These are phyloP conservation scores for Nepenthes mirabilis DNA, from an alignment of 148 eudicot species.

Conservation along the genomic window DNA sequence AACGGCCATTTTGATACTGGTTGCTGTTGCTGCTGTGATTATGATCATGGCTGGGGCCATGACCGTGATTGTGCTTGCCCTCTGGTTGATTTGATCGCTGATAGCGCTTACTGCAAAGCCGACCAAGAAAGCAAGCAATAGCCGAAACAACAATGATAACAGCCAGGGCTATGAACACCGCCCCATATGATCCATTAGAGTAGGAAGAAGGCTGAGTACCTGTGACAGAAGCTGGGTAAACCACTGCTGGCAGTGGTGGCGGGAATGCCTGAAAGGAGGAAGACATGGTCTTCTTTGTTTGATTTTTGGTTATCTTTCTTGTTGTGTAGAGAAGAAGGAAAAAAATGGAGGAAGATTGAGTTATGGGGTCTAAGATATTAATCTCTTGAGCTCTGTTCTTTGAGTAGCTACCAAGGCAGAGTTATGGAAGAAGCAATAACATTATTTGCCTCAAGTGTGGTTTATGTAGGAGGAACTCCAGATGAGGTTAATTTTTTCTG, in stretches of 20 bases:
- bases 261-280: conserved; percentile 17
- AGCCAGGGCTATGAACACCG: conserved; percentile 8
- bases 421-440: conserved; percentile 11
- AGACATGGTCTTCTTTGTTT: conserved; percentile 12
- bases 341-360: not conserved
- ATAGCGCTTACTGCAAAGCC: conserved; percentile 39
- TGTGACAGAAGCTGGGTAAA: conserved; percentile 32
- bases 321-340: no score
- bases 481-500: not conserved
- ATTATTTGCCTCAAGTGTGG: not conserved
- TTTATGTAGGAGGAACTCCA: conserved; percentile 8
- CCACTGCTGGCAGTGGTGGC: conserved; percentile 15
- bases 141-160: conserved; percentile 50
- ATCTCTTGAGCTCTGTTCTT: no score
- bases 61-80: conserved; percentile 13
- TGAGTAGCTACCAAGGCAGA: not conserved
- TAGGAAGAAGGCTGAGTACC: conserved; percentile 14
- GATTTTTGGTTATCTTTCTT: not conserved
- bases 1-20: conserved; percentile 1
- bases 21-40: not conserved
- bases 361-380: no score
- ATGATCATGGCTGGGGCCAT: not conserved
- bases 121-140: conserved; percentile 61
- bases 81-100: conserved; percentile 15
- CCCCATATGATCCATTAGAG: conserved; percentile 9